Conservation (phyloP, 2,329 filamentous ascomycete genomes). For the Microdochium bolleyi region DNA sequence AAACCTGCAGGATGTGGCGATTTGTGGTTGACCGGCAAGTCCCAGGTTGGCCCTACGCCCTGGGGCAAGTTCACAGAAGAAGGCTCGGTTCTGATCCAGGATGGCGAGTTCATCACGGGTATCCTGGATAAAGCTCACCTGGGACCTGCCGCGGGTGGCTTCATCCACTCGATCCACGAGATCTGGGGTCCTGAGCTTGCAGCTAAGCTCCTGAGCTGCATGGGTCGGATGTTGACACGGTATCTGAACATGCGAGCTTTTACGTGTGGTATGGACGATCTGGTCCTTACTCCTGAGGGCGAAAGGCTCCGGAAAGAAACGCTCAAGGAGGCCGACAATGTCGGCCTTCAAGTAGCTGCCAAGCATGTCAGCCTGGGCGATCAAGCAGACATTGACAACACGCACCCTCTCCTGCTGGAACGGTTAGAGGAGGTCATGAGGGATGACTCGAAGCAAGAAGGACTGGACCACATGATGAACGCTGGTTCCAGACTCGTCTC, state of each 20-base stretch:
- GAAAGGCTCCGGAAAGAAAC: conserved; percentile 63
- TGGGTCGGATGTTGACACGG: conserved; percentile 83
- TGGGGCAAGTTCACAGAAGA: conserved; percentile 76
- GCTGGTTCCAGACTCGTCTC: conserved; percentile 62
- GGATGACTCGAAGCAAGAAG: conserved; percentile 84
- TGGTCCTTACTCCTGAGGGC: conserved; percentile 74
- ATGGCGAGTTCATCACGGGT: conserved; percentile 81
- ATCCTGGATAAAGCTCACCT: conserved; percentile 96
- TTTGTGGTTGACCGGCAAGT: conserved; percentile 71
- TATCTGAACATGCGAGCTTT: conserved; percentile 91
- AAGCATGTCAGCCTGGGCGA: conserved; percentile 81
- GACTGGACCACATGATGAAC: conserved; percentile 84
- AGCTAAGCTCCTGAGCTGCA: conserved; percentile 78
- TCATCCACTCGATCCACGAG: conserved; percentile 90
- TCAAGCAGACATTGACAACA: conserved; percentile 40
- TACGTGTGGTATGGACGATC: conserved; percentile 94
- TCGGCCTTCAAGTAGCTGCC: conserved; percentile 74
- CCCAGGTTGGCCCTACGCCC: conserved; percentile 66
- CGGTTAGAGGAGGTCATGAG: conserved; percentile 84
- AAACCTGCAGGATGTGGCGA: conserved; percentile 68
- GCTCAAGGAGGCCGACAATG: conserved; percentile 55
- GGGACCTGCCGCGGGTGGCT: conserved; percentile 75
- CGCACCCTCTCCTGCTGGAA: conserved; percentile 63
- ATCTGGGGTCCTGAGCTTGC: conserved; percentile 83
- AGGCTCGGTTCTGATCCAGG: conserved; percentile 70